Base-by-base conservation (phyloP, 2,329 filamentous ascomycete species). In the Epicoccum sorghinum region DNA sequence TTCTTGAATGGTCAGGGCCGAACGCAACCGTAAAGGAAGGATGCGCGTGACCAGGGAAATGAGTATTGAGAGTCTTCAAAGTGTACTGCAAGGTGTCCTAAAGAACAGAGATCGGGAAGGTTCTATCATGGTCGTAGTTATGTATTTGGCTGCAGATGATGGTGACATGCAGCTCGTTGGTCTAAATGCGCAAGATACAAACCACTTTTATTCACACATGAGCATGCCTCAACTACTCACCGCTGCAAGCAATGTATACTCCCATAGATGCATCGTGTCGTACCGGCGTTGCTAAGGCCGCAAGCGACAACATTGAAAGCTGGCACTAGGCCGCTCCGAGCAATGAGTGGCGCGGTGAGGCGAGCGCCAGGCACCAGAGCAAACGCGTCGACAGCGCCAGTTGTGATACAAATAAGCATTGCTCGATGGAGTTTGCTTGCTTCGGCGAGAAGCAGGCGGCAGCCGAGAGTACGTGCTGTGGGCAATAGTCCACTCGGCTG, bases 321-420 rank as follows among this genome's bases (percentile, higher is more conserved):
- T 49, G 52, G 25, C 46, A 29, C 46, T 55, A 55, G 32, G 42
- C 46, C 46, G 41, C 32, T 47, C 46, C 50, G 46, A 47, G 46
- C 46, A 42, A 35, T 5, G 27, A 49, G 62, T 60, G 59, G 62
- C 59, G 59, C 40, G 27, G 42, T 58, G 59, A 62, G 64, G 62
- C 57, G 61, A 59, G 55, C 58, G 46, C 46, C 56, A 66, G 64
- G 60, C 63, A 62, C 59, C 64, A 62, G 57, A 54, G 52, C 56
- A 48, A 59, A 60, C 62, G 59, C 64, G 61, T 65, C 49, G 52
- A 54, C 57, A 39, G 39, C 35, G 52, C 57, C 58, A 47, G 62
- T 59, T 51, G 60, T 61, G 42, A 55, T 44, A 61, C 58, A 52
- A 48, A 52, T 7, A 42, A 33, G 43, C 36, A 47, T 27, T 37